A percentile compares a stretch with the other conserved stretches of the same genome.
Conservation (phyloP, 805 yeast genomes). For the Candida boidinii region DNA sequence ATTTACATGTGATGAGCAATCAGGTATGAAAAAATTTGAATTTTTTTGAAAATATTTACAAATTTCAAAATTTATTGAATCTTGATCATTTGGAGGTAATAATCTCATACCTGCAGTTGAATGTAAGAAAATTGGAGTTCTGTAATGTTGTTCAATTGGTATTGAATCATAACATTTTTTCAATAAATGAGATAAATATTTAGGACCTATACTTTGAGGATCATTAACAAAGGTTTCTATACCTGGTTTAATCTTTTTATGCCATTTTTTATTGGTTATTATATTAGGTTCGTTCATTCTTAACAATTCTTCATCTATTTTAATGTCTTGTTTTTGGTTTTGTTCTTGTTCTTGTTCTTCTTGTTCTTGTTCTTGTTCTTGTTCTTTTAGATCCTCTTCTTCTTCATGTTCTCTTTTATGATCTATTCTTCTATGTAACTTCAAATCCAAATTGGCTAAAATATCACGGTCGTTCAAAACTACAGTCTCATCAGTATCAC, state of each 20-base stretch:
- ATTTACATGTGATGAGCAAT: slow-evolving; percentile 50
- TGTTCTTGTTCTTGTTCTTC: neutral
- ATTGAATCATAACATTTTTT: slow-evolving; percentile 39
- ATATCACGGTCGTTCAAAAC: slow-evolving; percentile 7
- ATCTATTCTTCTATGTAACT: slow-evolving; percentile 3
- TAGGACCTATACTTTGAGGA: slow-evolving; percentile 43
- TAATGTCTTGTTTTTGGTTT: slow-evolving; percentile 4
- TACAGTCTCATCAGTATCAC: slow-evolving; percentile 2
- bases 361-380: neutral
- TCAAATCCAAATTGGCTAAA: too few relatives aligned
- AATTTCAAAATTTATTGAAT: slow-evolving; percentile 33
- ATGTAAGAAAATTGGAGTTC: slow-evolving; percentile 64
- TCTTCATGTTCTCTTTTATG: too few relatives aligned
- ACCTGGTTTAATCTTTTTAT: slow-evolving; percentile 47
- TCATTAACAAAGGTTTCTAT: slow-evolving; percentile 39
- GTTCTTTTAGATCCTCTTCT: too few relatives aligned
- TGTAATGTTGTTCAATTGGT: slow-evolving; percentile 48
- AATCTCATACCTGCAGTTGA: slow-evolving; percentile 66
- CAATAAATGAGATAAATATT: slow-evolving; percentile 42
- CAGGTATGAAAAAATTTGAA: slow-evolving; percentile 49
- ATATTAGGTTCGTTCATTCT: too few relatives aligned
- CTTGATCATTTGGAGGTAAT: slow-evolving; percentile 39
- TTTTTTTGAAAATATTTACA: slow-evolving; percentile 41
- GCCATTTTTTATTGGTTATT: slow-evolving; percentile 34
- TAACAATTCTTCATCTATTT: slow-evolving; percentile 11